These are phyloP conservation scores for Pythium folliculosum DNA, from an alignment of 352 stramenopile species.

Conservation along the genomic window DNA sequence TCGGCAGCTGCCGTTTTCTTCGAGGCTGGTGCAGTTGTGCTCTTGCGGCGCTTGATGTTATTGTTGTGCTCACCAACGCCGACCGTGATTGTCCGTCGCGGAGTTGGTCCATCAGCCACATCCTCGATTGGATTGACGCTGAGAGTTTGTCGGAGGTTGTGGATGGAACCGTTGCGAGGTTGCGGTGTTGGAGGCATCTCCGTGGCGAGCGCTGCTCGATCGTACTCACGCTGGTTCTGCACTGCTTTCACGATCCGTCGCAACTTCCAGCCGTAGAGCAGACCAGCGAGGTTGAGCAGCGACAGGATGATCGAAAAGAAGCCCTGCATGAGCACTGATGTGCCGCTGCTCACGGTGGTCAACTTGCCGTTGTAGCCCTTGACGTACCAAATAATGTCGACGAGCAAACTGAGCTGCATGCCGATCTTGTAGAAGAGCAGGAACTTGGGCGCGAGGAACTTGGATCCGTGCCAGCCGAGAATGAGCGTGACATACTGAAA, in stretches of 20 bases:
- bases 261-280: conserved; percentile 89
- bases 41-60: conserved; percentile 34
- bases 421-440: conserved; percentile 89
- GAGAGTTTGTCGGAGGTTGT: conserved; percentile 50
- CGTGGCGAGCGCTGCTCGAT: conserved; percentile 75
- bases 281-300: conserved; percentile 71
- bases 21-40: conserved; percentile 22
- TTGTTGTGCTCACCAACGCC: conserved; percentile 28
- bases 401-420: conserved; percentile 83
- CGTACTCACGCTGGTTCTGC: conserved; percentile 76
- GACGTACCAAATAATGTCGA: conserved; percentile 88
- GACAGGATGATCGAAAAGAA: conserved; percentile 85
- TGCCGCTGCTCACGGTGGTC: conserved; percentile 74
- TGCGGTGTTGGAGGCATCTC: conserved; percentile 57
- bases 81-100: conserved; percentile 51
- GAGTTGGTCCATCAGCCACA: conserved; percentile 33
- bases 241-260: conserved; percentile 86
- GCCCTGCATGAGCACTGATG: conserved; percentile 82
- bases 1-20: conserved; percentile 16
- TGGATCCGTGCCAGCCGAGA: conserved; percentile 87
- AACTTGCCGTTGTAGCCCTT: conserved; percentile 88
- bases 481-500: conserved; percentile 80
- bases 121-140: conserved; percentile 59
- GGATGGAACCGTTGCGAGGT: conserved; percentile 25
- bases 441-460: conserved; percentile 85